A percentile compares a stretch with the other conserved stretches of the same genome.
phyloP scores from a whole-genome alignment of 495 filamentous ascomycete species.

The Penicillium waksmanii region DNA sequence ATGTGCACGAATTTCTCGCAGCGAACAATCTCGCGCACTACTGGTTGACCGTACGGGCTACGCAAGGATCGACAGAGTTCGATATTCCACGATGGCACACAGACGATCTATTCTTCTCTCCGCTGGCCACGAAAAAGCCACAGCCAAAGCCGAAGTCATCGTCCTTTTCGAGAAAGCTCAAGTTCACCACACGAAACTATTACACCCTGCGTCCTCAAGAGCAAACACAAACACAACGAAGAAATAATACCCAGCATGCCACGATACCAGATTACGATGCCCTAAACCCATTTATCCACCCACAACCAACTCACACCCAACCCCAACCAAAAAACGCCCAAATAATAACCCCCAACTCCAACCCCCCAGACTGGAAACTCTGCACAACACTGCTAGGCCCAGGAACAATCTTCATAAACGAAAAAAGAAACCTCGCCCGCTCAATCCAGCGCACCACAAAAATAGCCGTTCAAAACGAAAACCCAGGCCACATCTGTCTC shows the following conservation, averaged over 20 bases:
- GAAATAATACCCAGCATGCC: not conserved
- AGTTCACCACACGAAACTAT: not conserved
- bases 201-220: not conserved
- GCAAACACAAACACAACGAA: not conserved
- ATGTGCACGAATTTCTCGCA: conserved; percentile 23
- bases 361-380: conserved; percentile 32
- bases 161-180: conserved; percentile 1
- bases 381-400: conserved; percentile 33
- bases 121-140: not conserved
- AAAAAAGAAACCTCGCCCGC: conserved; percentile 14
- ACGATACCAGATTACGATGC: no score
- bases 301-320: not conserved
- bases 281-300: not conserved
- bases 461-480: conserved; percentile 11
- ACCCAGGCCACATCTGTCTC: conserved; percentile 21
- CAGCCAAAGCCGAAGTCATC: not conserved
- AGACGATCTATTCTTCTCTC: conserved; percentile 31
- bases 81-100: conserved; percentile 32
- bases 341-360: conserved; percentile 12
- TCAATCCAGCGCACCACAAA: conserved; percentile 16
- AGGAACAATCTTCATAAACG: conserved; percentile 29
- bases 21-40: conserved; percentile 26
- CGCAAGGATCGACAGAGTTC: conserved; percentile 20
- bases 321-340: conserved; percentile 8
- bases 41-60: conserved; percentile 31